Evolutionary conservation across 192 early-diverging fungal genomes (phyloP), one percentile per base, ranked within the genome.

Genomic region (Coemansia sp.): DNA sequence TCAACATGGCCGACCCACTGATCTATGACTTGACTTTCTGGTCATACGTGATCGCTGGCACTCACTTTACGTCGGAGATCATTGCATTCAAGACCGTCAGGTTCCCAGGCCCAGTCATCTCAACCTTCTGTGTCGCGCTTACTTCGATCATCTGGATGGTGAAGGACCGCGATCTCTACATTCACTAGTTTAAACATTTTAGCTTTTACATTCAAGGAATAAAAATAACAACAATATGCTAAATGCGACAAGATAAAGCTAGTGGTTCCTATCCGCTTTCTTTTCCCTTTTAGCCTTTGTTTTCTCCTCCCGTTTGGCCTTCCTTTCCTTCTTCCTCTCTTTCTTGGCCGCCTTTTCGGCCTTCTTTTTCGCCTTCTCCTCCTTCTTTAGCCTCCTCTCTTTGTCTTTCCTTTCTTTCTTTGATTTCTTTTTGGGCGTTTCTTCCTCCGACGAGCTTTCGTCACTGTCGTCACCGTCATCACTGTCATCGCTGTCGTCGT

Each of bases 1-100:
- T 89, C 68, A 89, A 96, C 80, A 87, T 98, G 61, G 72, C 81
- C 65, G 81, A 93, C 56, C 60, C 53, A 21, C 34, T 77, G 20
- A n/a, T 79, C 25, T 83, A 68, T 63, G 75, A 72, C 46, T 46
- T 83, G 23, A 67, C 79, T 10, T 77, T 90, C 45, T 87, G 86
- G 84, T 87, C 91, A 10, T 92, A 88, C 57, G 85, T 84, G 13
- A 89, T 91, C 65, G 91, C 88, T 5, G 85, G 85, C 66, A 53
- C 82, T 7, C 90, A 93, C 70, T 93, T 88, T 77, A 58, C 83
- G 45, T 81, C 85, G 29, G 91, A 93, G 76, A 75, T 86, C 40
- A 59, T 89, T 31, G 77, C 88, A 10, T 93, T 87, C 84, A 71
- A 71, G 40, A 85, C 84, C 20, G 72, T 83, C 67, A 87, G 86